Conservation (phyloP, 805 yeast species). For the Ogataea nitratoaversa region DNA sequence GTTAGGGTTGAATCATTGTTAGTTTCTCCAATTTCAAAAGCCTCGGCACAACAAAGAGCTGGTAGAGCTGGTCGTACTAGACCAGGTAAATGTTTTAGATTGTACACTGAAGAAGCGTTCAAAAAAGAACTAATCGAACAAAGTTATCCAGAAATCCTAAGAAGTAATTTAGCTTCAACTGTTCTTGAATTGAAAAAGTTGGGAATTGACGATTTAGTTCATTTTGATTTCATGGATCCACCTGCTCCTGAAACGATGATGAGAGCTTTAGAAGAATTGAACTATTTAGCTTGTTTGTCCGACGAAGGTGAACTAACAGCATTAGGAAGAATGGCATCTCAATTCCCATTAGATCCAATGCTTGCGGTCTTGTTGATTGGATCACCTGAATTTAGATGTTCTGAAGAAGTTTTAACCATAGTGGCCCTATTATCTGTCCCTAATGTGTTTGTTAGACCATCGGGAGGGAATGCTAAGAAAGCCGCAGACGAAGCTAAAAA, state of each 20-base stretch:
- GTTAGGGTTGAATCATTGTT: slow-evolving; percentile 90
- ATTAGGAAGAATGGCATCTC: slow-evolving; percentile 84
- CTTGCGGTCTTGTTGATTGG: slow-evolving; percentile 89
- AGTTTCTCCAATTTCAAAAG: slow-evolving; percentile 95
- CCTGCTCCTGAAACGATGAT: slow-evolving; percentile 99
- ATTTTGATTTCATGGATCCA: slow-evolving; percentile 98
- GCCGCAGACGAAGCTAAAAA: slow-evolving; percentile 89
- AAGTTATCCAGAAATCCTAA: slow-evolving; percentile 90
- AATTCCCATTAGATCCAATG: slow-evolving; percentile 94
- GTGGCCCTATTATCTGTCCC: slow-evolving; percentile 93
- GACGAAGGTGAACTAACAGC: slow-evolving; percentile 91
- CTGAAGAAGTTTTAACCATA: slow-evolving; percentile 82
- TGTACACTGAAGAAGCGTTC: slow-evolving; percentile 96
- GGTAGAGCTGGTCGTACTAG: slow-evolving; percentile 99
- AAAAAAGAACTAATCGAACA: slow-evolving; percentile 91
- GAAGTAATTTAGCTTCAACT: slow-evolving; percentile 87
- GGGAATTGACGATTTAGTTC: slow-evolving; percentile 94
- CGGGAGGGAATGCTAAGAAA: slow-evolving; percentile 74
- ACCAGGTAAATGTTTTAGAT: slow-evolving; percentile 95
- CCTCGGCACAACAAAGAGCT: slow-evolving; percentile 97
- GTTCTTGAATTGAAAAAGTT: slow-evolving; percentile 90
- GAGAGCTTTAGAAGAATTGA: slow-evolving; percentile 95
- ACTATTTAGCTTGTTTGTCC: slow-evolving; percentile 82
- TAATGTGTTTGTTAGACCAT: slow-evolving; percentile 90
- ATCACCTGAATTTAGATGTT: slow-evolving; percentile 79